phyloP scores from a whole-genome alignment of 768 basidiomycete genomes.

The Rickenella mellea region DNA sequence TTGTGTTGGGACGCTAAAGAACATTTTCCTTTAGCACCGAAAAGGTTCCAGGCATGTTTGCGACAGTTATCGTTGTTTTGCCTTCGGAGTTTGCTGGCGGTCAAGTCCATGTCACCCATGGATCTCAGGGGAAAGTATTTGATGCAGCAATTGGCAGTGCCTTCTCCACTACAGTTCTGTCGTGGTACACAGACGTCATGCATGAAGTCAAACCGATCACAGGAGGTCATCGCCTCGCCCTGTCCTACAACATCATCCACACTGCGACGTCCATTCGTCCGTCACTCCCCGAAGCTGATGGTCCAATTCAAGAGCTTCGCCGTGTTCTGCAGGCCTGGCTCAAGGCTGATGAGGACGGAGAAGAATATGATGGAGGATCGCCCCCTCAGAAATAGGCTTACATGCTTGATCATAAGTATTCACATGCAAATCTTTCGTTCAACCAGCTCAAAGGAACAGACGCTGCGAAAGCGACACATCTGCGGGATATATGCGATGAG shows the following conservation, averaged over 20 bases:
- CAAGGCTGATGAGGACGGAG: conserved; percentile 7
- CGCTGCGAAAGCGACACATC: conserved; percentile 20
- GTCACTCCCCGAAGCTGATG: conserved; percentile 18
- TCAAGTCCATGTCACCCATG: conserved; percentile 32
- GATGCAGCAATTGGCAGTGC: conserved; percentile 25
- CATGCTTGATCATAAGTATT: conserved; percentile 26
- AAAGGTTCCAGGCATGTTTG: conserved; percentile 40
- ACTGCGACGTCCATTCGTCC: conserved; percentile 17
- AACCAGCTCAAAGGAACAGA: conserved; percentile 30
- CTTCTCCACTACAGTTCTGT: conserved; percentile 26
- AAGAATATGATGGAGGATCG: conserved; percentile 6
- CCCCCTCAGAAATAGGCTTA: conserved; percentile 19
- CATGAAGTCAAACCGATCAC: conserved; percentile 42
- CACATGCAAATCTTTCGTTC: conserved; percentile 14
- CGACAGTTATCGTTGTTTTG: conserved; percentile 37
- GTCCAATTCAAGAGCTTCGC: conserved; percentile 15
- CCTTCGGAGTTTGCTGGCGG: conserved; percentile 40
- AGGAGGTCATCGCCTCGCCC: conserved; percentile 38
- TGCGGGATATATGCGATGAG: conserved; percentile 23
- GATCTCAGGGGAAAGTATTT: conserved; percentile 21
- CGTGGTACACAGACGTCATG: conserved; percentile 46
- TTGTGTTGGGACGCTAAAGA: not conserved
- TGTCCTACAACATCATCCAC: conserved; percentile 43
- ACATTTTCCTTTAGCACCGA: conserved; percentile 25
- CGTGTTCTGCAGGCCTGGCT: conserved; percentile 30